Base-by-base conservation (phyloP, 2,329 filamentous ascomycete genomes). In the Ceratocystis albifundus region DNA sequence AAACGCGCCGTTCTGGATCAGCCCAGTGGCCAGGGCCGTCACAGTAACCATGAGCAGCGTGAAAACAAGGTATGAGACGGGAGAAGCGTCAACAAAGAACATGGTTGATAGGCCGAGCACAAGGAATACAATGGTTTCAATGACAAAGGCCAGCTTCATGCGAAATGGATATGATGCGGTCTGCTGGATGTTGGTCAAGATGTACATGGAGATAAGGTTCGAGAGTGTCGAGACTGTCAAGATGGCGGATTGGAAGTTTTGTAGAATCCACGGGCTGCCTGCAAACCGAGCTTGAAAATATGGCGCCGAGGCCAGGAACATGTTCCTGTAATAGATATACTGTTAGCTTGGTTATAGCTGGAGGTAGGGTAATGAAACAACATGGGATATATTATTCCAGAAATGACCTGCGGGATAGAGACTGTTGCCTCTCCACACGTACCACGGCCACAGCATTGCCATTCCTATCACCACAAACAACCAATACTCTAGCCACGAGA, bases 401-500 rank as follows among this genome's bases (percentile, higher is more conserved):
- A 25, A 32, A 25, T 36, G 36, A 5, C 22, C 8, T 20, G 45
- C 63, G 50, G n/a, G 7, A 66, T 41, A 22, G 28, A 30, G 32
- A 55, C n/a, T 15, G 17, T 10, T 6, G 25, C 25, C 7, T 22
- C 7, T 8, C 28, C 28, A 67, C 62, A 72, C 83, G 71, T 83
- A 95, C 93, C 93, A 97, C 66, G 93, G 91, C 93, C 93, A 97
- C 57, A 97, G 81, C 94, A 97, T 97, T 64, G 92, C 89, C 66
- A 96, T 81, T 63, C 94, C 94, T 30, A 97, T 79, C 63, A 96
- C 78, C 66, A 88, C 79, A 75, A 97, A 97, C 73, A 96, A 87
- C 71, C 77, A 78, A 76, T 97, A 99, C 74, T 95, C 89, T 45
- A 89, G 73, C 85, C 88, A 91, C 69, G 90, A 96, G 77, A 96